These are phyloP conservation scores for Incumbomyces delicatus DNA, from an alignment of 2,329 filamentous ascomycete species.

Conservation along the genomic window DNA sequence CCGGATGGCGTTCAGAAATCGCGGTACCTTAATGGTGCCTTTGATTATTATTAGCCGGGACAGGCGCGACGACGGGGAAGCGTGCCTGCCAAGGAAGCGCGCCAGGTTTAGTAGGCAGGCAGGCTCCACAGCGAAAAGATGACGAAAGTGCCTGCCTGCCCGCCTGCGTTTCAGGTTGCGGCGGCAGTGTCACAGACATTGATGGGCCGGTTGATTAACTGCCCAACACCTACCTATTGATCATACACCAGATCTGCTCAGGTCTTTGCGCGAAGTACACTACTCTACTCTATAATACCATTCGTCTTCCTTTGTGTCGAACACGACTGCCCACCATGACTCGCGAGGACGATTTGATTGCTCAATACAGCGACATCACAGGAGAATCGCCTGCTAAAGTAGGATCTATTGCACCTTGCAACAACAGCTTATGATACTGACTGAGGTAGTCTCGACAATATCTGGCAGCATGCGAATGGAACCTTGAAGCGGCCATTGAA, in stretches of 20 bases:
- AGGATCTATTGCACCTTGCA: slow-evolving; percentile 7
- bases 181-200: too few species aligned
- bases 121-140: too few species aligned
- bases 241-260: too few species aligned
- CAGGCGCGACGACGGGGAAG: background rate
- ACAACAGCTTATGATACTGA: background rate
- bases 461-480: slow-evolving; percentile 56
- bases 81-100: slow-evolving; percentile 6
- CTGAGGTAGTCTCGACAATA: slow-evolving; percentile 53
- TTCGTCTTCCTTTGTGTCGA: too few species aligned
- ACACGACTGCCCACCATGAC: background rate
- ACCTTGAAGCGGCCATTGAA: slow-evolving; percentile 52
- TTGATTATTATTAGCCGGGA: too few species aligned
- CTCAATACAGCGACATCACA: slow-evolving; percentile 50
- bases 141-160: slow-evolving; percentile 1
- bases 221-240: too few species aligned
- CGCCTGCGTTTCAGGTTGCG: background rate
- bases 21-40: too few species aligned
- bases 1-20: too few species aligned
- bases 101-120: background rate
- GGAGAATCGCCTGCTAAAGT: slow-evolving; percentile 42
- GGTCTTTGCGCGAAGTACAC: too few species aligned
- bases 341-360: slow-evolving; percentile 32
- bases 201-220: too few species aligned
- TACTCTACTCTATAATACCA: too few species aligned